These are phyloP conservation scores for Saccharomycopsis fibuligera DNA, from an alignment of 805 yeast species.

Conservation along the genomic window DNA sequence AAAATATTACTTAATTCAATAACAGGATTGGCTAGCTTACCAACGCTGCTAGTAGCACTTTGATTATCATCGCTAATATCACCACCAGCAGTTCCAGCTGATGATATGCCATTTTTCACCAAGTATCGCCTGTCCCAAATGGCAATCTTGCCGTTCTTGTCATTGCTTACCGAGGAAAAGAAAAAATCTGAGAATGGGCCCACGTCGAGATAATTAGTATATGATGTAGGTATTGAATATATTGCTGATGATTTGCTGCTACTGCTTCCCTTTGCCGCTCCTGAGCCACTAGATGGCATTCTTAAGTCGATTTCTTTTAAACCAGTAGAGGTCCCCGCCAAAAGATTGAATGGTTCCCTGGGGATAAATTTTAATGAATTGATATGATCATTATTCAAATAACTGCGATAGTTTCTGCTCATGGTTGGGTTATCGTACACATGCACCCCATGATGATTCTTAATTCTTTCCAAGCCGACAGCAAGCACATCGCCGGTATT, in stretches of 20 bases:
- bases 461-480: conserved; percentile 12
- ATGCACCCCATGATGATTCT: conserved; percentile 16
- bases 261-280: no score
- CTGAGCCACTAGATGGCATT: background rate
- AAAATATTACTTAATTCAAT: conserved; percentile 9
- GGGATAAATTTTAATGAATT: conserved; percentile 13
- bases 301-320: conserved; percentile 13
- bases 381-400: conserved; percentile 4
- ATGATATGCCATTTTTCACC: background rate
- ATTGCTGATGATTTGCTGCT: no score
- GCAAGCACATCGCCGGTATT: conserved; percentile 5
- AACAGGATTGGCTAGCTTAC: background rate
- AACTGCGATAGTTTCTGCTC: conserved; percentile 4
- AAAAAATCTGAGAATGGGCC: conserved; percentile 17
- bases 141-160: conserved; percentile 14
- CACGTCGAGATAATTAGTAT: conserved; percentile 10
- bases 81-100: no score
- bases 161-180: conserved; percentile 15
- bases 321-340: conserved; percentile 11
- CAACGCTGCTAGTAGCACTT: background rate
- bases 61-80: no score
- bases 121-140: conserved; percentile 17
- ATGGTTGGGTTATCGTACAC: conserved; percentile 9
- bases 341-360: background rate
- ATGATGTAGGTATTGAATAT: conserved; percentile 4